These are phyloP conservation scores for Lactifluus hygrophoroides DNA, from an alignment of 768 basidiomycete species.

Conservation along the genomic window DNA sequence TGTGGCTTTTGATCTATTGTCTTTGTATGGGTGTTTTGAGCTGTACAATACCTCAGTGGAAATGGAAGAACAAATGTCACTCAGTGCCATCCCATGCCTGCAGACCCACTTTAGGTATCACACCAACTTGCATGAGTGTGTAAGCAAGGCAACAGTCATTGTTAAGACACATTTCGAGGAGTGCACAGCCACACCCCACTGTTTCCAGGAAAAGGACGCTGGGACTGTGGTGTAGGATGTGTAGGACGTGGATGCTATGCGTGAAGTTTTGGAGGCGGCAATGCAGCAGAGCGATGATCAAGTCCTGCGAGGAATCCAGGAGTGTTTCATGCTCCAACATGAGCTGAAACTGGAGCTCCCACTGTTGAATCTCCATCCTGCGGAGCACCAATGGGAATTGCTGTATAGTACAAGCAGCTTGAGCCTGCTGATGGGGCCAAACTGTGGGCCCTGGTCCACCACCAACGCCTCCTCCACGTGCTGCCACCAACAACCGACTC, in stretches of 20 bases:
- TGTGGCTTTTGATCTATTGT: too few relatives aligned
- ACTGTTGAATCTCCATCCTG: background rate
- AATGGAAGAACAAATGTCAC: too few relatives aligned
- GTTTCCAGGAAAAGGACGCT: background rate
- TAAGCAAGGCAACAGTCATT: background rate
- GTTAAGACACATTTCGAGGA: background rate
- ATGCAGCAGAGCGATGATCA: background rate
- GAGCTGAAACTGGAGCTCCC: conserved; percentile 3
- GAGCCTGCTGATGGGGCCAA: background rate
- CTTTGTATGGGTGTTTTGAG: too few relatives aligned
- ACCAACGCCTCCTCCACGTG: conserved; percentile 1
- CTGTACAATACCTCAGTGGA: too few relatives aligned
- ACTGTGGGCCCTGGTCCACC: too few relatives aligned
- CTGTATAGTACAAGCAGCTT: background rate
- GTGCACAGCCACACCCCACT: background rate
- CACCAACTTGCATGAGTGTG: background rate
- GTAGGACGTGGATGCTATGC: background rate
- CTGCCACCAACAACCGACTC: conserved; percentile 4
- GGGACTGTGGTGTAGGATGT: background rate
- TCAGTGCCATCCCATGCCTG: too few relatives aligned
- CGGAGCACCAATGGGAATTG: background rate
- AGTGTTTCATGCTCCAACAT: background rate
- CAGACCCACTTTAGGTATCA: too few relatives aligned
- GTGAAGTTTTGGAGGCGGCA: background rate
- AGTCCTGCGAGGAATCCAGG: background rate